These are phyloP conservation scores for Juglanconis juglandina DNA, from an alignment of 2,329 filamentous ascomycete genomes.

Conservation along the genomic window DNA sequence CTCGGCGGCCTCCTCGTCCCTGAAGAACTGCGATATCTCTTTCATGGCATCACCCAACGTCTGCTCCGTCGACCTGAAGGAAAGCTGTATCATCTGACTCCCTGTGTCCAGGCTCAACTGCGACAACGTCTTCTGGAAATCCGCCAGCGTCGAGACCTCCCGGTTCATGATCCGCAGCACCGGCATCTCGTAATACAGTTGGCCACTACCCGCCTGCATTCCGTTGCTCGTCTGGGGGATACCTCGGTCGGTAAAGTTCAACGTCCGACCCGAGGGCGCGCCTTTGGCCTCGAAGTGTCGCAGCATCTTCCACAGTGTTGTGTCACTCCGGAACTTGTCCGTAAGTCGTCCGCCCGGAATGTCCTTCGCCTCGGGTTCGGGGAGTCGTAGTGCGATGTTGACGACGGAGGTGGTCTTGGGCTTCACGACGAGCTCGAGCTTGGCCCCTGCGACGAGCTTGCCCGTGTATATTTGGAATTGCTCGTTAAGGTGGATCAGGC, in stretches of 20 bases:
- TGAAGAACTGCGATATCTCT: constrained; percentile 76
- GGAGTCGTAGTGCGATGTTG: constrained; percentile 83
- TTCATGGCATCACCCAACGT: constrained; percentile 83
- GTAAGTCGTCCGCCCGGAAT: constrained; percentile 66
- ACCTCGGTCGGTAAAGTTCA: constrained; percentile 83
- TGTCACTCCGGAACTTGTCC: constrained; percentile 84
- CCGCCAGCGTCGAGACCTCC: constrained; percentile 71
- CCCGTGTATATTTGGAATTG: constrained; percentile 56
- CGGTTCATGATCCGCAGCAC: constrained; percentile 79
- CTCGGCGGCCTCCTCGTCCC: constrained; percentile 37
- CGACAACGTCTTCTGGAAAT: constrained; percentile 83
- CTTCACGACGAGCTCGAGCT: constrained; percentile 84
- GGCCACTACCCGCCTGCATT: constrained; percentile 59
- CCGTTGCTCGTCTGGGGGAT: constrained; percentile 60
- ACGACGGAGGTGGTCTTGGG: constrained; percentile 83
- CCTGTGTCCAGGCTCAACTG: constrained; percentile 86
- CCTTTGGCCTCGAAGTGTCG: constrained; percentile 82
- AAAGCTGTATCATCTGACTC: constrained; percentile 72
- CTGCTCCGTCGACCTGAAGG: constrained; percentile 70
- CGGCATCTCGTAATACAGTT: constrained; percentile 84
- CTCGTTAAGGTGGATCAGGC: constrained; percentile 74
- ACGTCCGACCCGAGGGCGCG: constrained; percentile 54
- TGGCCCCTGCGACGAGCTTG: constrained; percentile 79
- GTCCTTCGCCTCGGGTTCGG: constrained; percentile 63
- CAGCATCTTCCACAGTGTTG: constrained; percentile 83